phyloP scores from a whole-genome alignment of 2,329 filamentous ascomycete species.

The Pseudogymnoascus sp. region DNA sequence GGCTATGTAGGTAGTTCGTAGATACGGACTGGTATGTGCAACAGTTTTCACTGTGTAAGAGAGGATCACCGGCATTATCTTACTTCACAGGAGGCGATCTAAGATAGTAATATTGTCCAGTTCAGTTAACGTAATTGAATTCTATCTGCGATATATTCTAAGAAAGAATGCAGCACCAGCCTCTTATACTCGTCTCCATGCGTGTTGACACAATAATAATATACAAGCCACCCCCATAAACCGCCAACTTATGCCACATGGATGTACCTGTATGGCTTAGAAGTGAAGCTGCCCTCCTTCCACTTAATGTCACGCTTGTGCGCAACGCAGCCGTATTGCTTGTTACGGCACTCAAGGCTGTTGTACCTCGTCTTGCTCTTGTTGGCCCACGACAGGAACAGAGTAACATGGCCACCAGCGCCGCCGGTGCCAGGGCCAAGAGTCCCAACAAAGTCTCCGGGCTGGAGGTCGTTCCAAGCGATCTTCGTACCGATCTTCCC shows the following conservation, averaged over 20 bases:
- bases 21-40: too few relatives aligned
- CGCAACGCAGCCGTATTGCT: background rate
- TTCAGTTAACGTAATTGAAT: background rate
- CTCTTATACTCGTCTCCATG: background rate
- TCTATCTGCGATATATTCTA: background rate
- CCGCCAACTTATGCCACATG: background rate
- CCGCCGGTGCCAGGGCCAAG: background rate
- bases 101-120: background rate
- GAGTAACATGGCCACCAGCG: background rate
- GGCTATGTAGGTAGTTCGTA: too few relatives aligned
- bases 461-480: background rate
- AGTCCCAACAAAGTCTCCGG: constrained; percentile 1
- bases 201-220: background rate
- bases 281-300: background rate
- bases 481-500: background rate
- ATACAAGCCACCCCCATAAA: background rate
- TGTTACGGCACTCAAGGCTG: background rate
- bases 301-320: background rate
- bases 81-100: background rate
- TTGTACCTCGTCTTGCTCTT: background rate
- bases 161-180: background rate
- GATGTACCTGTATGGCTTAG: background rate
- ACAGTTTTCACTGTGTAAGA: too few relatives aligned
- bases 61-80: background rate
- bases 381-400: background rate